These are phyloP conservation scores for Anacardium occidentale DNA, from an alignment of 345 rosid genomes.

Conservation along the genomic window DNA sequence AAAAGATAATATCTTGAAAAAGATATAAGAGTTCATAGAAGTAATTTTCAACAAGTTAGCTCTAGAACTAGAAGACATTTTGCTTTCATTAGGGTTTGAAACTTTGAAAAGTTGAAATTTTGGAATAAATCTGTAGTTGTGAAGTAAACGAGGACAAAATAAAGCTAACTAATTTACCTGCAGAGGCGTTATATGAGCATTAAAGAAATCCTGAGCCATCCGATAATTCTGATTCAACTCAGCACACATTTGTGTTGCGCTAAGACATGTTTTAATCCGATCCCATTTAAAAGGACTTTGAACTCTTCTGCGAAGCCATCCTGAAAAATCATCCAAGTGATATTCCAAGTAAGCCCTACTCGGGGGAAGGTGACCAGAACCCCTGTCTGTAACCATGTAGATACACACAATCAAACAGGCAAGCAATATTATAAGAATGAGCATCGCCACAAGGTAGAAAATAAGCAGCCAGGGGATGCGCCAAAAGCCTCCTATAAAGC, in stretches of 20 bases:
- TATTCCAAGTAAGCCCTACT: conserved; percentile 81
- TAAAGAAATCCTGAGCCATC: conserved; percentile 88
- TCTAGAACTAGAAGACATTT: neutral
- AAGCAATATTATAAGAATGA: conserved; percentile 62
- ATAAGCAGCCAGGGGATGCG: conserved; percentile 79
- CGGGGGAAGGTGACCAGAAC: conserved; percentile 77
- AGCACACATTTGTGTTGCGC: conserved; percentile 57
- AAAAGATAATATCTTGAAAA: neutral
- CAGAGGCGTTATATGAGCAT: conserved; percentile 66
- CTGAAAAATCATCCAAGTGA: conserved; percentile 67
- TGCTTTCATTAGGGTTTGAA: neutral
- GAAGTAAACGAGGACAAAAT: neutral
- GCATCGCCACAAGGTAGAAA: conserved; percentile 70
- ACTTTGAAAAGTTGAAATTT: neutral
- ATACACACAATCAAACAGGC: conserved; percentile 64
- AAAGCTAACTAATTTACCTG: conserved; percentile 47
- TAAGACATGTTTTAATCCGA: conserved; percentile 62
- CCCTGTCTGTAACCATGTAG: conserved; percentile 70
- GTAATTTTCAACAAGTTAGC: neutral
- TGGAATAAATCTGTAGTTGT: neutral
- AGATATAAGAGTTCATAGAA: neutral
- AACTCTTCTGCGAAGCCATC: conserved; percentile 74
- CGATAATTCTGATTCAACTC: conserved; percentile 75
- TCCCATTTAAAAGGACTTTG: conserved; percentile 80
- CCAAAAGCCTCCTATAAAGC: conserved; percentile 88